Evolutionary conservation across 2,329 filamentous ascomycete genomes (phyloP).

Genomic region (Claviceps spartinae): DNA sequence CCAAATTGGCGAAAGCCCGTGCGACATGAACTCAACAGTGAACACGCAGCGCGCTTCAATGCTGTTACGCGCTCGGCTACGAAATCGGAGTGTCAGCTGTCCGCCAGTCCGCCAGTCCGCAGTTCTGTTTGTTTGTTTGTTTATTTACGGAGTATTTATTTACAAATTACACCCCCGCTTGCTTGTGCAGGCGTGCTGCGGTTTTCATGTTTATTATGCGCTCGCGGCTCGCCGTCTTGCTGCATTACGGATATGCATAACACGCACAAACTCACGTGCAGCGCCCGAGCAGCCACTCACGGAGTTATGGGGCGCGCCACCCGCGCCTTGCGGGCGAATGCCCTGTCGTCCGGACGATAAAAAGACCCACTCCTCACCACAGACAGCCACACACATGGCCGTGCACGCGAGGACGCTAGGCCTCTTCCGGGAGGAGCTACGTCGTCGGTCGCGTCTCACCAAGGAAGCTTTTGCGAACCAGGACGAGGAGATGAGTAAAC

Average conservation of each 20-base stretch:
- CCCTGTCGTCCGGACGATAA: constrained; percentile 4
- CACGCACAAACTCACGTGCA: not conserved
- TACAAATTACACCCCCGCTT: no score
- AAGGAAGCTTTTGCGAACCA: not conserved
- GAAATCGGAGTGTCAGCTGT: no score
- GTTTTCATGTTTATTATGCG: not conserved
- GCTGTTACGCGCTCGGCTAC: not conserved
- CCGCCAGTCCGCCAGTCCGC: no score
- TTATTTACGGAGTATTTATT: not conserved
- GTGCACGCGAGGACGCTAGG: not conserved
- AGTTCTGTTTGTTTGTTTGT: constrained; percentile 2
- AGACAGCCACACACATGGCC: not conserved
- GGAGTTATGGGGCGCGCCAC: not conserved
- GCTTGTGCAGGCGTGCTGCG: not conserved
- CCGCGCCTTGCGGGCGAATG: not conserved
- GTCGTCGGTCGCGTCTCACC: constrained; percentile 5
- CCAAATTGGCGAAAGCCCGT: not conserved
- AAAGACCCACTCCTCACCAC: not conserved
- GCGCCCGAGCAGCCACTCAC: constrained; percentile 1
- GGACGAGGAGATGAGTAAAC: not conserved
- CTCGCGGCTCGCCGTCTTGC: not conserved
- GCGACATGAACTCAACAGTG: no score
- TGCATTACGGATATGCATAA: not conserved
- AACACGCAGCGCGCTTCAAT: not conserved
- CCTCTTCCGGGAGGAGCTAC: not conserved